Evolutionary conservation across 2,329 filamentous ascomycete genomes (phyloP), one percentile per base, ranked within the genome.

Genomic region (Harringtonia lauricola): DNA sequence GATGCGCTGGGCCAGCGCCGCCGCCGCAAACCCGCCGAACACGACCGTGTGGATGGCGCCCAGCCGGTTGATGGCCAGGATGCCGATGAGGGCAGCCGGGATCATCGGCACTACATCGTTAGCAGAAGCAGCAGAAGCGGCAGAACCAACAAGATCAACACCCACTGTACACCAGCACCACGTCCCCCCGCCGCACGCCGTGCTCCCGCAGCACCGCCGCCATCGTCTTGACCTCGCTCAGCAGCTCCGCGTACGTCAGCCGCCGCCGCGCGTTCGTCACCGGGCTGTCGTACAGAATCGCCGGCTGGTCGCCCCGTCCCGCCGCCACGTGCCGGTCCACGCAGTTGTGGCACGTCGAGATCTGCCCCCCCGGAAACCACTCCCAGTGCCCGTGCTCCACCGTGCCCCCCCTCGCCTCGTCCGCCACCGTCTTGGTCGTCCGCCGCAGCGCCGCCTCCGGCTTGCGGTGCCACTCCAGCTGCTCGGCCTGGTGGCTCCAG

Each of bases 261-360:
- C 71, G 77, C 61, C 81, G 72, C 60, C 88, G 87, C 9, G 71
- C 71, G 2, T 72, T 70, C 2, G 86, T 87, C 10, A 95, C 88
- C 2, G 89, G 86, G 51, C 83, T 90, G 59, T 95, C 89, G 71
- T 85, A 95, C 54, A 84, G 77, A 46, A 96, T 83, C 19, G 89
- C 90, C 1, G 81, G 71, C 40, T 73, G 66, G 37, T 82, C 71
- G 14, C 88, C 88, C 51, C 81, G 70, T n/a, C 89, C 86, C 7
- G 76, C 77, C 30, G 75, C 65, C n/a, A 95, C 87, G 63, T 95
- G 89, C 14, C 89, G 74, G 62, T 95, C 88, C 14, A 95, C 68
- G 58, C 87, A 94, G 60, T 95, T 96, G 68, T 87, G 94, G 52
- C 84, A 87, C 0, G 87, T 95, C 33, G 84, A 92, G 53, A 96